Conservation (phyloP, 257 asterid genomes). For the Nyctanthes arbortristis region DNA sequence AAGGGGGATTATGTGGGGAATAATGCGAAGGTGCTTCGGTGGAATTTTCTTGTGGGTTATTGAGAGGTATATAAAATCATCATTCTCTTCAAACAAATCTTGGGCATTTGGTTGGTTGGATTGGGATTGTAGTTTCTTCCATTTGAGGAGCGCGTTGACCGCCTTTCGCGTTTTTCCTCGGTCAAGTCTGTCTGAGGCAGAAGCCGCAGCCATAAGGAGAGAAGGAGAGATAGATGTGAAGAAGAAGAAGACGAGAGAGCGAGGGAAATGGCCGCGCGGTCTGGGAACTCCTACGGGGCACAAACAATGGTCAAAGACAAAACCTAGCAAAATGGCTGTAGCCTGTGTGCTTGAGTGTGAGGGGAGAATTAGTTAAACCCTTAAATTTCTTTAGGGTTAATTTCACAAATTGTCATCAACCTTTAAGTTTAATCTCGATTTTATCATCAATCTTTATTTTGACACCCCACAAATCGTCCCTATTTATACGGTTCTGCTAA, state of each 20-base stretch:
- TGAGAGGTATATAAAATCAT: slow-evolving; percentile 62
- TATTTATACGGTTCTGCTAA: too few relatives aligned
- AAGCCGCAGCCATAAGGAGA: slow-evolving; percentile 24
- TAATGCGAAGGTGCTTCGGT: slow-evolving; percentile 30
- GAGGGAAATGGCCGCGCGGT: too few relatives aligned
- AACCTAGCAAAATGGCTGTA: too few relatives aligned
- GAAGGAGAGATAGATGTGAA: background rate
- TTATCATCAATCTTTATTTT: too few relatives aligned
- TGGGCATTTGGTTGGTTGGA: slow-evolving; percentile 13
- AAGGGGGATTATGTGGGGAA: slow-evolving; percentile 59
- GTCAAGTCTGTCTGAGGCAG: slow-evolving; percentile 29
- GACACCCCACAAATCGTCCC: too few relatives aligned
- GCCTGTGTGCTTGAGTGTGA: too few relatives aligned
- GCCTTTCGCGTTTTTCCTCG: slow-evolving; percentile 43
- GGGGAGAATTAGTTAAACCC: too few relatives aligned
- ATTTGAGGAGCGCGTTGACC: slow-evolving; percentile 71
- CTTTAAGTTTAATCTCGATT: too few relatives aligned
- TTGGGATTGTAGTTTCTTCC: slow-evolving; percentile 47
- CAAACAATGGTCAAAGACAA: background rate
- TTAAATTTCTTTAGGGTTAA: too few relatives aligned
- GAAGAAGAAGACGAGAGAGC: too few relatives aligned
- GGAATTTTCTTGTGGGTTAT: slow-evolving; percentile 67
- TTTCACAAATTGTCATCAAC: too few relatives aligned
- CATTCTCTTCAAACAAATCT: slow-evolving; percentile 26
- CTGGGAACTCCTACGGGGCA: background rate